Base-by-base conservation (phyloP, 2,329 filamentous ascomycete genomes). In the Byssochlamys sp. region DNA sequence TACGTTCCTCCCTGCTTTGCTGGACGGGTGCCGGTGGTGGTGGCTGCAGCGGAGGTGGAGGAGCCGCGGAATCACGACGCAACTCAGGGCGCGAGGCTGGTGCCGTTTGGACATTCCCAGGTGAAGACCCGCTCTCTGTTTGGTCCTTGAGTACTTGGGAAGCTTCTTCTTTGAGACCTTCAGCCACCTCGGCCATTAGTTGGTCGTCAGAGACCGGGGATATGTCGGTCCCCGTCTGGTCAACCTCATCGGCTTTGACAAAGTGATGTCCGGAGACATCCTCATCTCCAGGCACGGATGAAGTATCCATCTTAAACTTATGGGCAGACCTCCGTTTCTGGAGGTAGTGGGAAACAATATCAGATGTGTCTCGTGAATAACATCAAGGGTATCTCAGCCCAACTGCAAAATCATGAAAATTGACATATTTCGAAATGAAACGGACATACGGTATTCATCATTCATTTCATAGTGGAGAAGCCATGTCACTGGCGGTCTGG, bases 161-260 rank as follows among this genome's bases (percentile, higher is more conserved):
- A 56, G 70, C 65, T 55, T 74, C 70, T 62, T 71, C 67, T 45
- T 71, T 67, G 51, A 76, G 62, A 28, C 68, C 69, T 58, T 75
- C 70, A 2, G 68, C 69, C 24, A 76, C 68, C 57, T 74, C 69
- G 55, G 74, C 71, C 70, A 76, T 69, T 56, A 76, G 65, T 60
- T 75, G 72, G 49, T 75, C 74, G 58, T 76, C 74, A 25, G 75
- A 69, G n/a, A 77, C 68, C 25, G 76, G 67, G 3, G 70, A 71
- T 48, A 79, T 78, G 59, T 78, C 75, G 27, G 75, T 74, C 49
- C 77, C 77, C 9, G 73, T 72, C 60, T 77, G 74, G 58, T 80
- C 77, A 26, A 80, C 71, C 61, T 80, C 77, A 65, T 80, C 77
- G 12, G 77, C 77, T 60, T 73, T 77, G 45, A 79, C 75, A 55